A percentile compares a stretch with the other conserved stretches of the same genome.
Conservation (phyloP, 2,329 filamentous ascomycete species). For the Stagonosporopsis chrysanthemi region DNA sequence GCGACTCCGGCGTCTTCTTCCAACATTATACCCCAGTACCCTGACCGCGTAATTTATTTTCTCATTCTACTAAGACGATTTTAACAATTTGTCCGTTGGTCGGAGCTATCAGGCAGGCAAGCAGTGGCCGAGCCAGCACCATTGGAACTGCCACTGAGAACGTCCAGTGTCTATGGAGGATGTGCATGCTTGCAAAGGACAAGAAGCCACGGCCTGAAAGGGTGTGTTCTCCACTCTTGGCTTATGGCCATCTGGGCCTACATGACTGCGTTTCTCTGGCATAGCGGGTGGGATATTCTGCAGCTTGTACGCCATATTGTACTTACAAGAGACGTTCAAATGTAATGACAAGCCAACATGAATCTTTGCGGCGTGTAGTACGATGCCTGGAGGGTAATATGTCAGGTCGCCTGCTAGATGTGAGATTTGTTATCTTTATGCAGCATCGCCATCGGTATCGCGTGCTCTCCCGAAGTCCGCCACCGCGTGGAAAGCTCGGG, state of each 20-base stretch:
- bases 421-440: background rate
- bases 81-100: slow-evolving; percentile 29
- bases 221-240: slow-evolving; percentile 11
- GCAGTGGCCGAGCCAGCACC: slow-evolving; percentile 1
- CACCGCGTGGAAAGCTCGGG: slow-evolving; percentile 8
- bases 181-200: slow-evolving; percentile 18
- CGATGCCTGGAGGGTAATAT: background rate
- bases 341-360: slow-evolving; percentile 6
- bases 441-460: background rate
- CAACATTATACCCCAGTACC: slow-evolving; percentile 42
- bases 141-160: background rate
- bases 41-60: slow-evolving; percentile 28
- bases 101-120: slow-evolving; percentile 16
- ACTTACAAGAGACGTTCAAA: slow-evolving; percentile 10
- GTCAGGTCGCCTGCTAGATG: background rate
- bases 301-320: slow-evolving; percentile 2
- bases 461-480: slow-evolving; percentile 10
- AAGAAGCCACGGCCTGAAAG: slow-evolving; percentile 3
- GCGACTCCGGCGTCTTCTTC: slow-evolving; percentile 17
- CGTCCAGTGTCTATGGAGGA: background rate
- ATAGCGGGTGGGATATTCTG: slow-evolving; percentile 20
- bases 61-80: slow-evolving; percentile 31
- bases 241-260: background rate
- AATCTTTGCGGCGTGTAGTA: background rate
- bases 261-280: slow-evolving; percentile 16